These are phyloP conservation scores for Scheffersomyces lignosus DNA, from an alignment of 805 yeast species.

Conservation along the genomic window DNA sequence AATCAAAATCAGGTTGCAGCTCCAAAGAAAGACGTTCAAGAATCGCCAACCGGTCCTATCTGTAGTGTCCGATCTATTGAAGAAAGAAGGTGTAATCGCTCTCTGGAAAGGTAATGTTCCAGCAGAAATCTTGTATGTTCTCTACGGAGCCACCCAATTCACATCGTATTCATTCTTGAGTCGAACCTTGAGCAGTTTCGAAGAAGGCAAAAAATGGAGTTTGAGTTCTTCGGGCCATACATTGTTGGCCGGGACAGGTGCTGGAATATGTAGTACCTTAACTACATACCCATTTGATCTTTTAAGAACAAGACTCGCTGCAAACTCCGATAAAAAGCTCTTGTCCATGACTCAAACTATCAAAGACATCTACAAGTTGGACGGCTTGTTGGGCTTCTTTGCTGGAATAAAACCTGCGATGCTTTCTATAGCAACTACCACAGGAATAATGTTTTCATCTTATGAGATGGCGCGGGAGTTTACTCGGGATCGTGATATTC, in stretches of 20 bases:
- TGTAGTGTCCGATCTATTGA: conserved; percentile 44
- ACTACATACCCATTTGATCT: conserved; percentile 88
- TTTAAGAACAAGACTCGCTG: conserved; percentile 83
- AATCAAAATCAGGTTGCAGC: conserved; percentile 71
- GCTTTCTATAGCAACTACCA: conserved; percentile 63
- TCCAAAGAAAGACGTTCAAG: conserved; percentile 38
- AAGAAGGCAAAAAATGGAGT: conserved; percentile 16
- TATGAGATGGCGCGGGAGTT: conserved; percentile 55
- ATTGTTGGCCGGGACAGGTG: conserved; percentile 64
- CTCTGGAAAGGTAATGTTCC: conserved; percentile 98
- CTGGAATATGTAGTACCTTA: conserved; percentile 75
- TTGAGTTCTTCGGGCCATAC: conserved; percentile 44
- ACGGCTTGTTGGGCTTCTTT: conserved; percentile 48
- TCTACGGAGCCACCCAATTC: conserved; percentile 87
- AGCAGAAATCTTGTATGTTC: conserved; percentile 79
- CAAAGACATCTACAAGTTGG: conserved; percentile 22
- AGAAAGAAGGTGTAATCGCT: conserved; percentile 68
- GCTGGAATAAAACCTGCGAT: conserved; percentile 53
- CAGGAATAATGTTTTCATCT: conserved; percentile 73
- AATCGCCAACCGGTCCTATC: conserved; percentile 6
- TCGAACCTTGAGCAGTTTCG: conserved; percentile 33
- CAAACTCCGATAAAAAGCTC: conserved; percentile 44
- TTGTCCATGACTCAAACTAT: conserved; percentile 35
- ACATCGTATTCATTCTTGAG: conserved; percentile 64
- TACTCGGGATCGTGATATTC: conserved; percentile 26